Base-by-base conservation (phyloP, 257 asterid genomes). In the Scutellaria minor region DNA sequence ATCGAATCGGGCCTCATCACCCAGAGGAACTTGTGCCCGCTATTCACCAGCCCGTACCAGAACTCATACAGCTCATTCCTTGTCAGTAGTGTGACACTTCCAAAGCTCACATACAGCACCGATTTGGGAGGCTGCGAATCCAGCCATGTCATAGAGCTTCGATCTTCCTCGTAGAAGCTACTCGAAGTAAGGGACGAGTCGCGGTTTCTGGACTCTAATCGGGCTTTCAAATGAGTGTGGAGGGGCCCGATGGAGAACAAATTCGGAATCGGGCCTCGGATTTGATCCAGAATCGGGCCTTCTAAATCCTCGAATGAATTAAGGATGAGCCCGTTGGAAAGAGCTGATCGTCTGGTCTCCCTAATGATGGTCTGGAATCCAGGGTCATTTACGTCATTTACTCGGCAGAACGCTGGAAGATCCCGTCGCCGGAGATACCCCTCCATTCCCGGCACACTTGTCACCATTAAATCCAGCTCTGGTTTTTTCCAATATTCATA, bases 251-350 rank as follows among this genome's bases (percentile, higher is more conserved):
- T 80, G 0, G 92, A 67, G 40, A 80, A 90, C 5, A 85, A 5
- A 20, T 83, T 88, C 2, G 90, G 89, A 51, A 87, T 81, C 6
- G 59, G 54, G 0, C 77, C 78, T 2, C 88, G 79, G 5, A 88
- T 82, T 66, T 88, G 81, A 56, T 77, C 74, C 7, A 90, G 77
- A 0, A 84, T 77, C 1, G 83, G 66, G 2, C 82, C 84, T 64
- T 90, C 96, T 41, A 90, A 66, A 27, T 88, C 92, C 74, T 88
- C 89, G 42, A 86, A 90, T 0, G 96, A 74, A 77, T 84, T 90
- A 57, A 90, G 81, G 11, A 90, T 84, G 6, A 90, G 82, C 0
- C 92, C 95, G 3, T 56, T 20, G 5, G 92, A 83, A 13, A 78
- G 66, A 42, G 85, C 64, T 6, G 67, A 5, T 37, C 74, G 70